Percentiles rank a stretch among this genome's conserved stretches.
Evolutionary conservation across 1,139 yeast genomes (phyloP).

Genomic region (Blastobotrys ciferrii): DNA sequence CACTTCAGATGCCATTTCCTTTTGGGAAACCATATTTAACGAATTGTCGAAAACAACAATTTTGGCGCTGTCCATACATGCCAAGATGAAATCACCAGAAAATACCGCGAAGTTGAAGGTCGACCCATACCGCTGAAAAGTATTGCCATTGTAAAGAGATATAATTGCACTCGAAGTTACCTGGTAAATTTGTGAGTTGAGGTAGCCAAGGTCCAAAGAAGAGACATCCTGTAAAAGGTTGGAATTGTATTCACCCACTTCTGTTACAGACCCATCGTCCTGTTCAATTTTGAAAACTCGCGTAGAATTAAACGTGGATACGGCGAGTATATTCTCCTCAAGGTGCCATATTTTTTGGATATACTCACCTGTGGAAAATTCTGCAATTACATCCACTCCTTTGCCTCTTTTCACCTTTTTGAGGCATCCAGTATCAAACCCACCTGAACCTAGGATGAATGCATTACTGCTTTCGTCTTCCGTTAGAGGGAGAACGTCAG

Average conservation of each 20-base stretch:
- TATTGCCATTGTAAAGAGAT: not conserved
- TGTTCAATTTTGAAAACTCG: not conserved
- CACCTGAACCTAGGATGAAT: slow-evolving; percentile 16
- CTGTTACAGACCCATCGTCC: not conserved
- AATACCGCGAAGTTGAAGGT: not conserved
- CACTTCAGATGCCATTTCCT: not conserved
- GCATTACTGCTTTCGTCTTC: slow-evolving; percentile 8
- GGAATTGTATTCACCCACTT: not conserved
- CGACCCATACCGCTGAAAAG: not conserved
- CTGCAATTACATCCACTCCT: slow-evolving; percentile 2
- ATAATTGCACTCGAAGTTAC: slow-evolving; percentile 1
- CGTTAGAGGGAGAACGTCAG: slow-evolving; percentile 12
- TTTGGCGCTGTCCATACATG: not conserved
- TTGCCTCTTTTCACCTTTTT: slow-evolving; percentile 12
- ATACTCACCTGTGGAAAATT: slow-evolving; percentile 11
- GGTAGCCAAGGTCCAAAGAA: not conserved
- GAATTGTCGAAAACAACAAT: slow-evolving; percentile 1
- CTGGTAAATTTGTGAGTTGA: not conserved
- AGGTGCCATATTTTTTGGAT: slow-evolving; percentile 13
- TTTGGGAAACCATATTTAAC: not conserved
- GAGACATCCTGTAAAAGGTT: not conserved
- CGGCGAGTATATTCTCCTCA: not conserved
- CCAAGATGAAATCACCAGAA: not conserved
- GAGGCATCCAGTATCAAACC: slow-evolving; percentile 15
- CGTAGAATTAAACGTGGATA: not conserved